Conservation (phyloP, 2,329 filamentous ascomycete genomes). For the Arthrobotrys megalospora region DNA sequence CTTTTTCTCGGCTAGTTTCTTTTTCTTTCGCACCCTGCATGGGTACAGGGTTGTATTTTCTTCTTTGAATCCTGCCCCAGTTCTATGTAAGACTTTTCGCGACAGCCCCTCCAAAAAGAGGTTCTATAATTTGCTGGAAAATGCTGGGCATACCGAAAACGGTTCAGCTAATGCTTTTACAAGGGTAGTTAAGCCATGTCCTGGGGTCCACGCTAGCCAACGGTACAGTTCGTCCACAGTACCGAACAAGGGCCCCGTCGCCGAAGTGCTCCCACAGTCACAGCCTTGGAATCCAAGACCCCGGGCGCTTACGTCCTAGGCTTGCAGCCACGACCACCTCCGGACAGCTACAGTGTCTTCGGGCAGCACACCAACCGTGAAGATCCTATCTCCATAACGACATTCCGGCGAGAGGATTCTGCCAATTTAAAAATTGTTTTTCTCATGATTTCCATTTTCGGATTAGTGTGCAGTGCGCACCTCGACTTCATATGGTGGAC, state of each 20-base stretch:
- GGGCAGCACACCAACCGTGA: slow-evolving; percentile 1
- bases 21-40: slow-evolving; percentile 27
- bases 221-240: slow-evolving; percentile 13
- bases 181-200: slow-evolving; percentile 33
- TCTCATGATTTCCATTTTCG: slow-evolving; percentile 44
- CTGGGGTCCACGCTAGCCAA: slow-evolving; percentile 25
- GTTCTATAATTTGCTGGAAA: slow-evolving; percentile 36
- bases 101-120: slow-evolving; percentile 47
- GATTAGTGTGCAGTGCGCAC: slow-evolving; percentile 10
- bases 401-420: slow-evolving; percentile 26
- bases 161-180: slow-evolving; percentile 3
- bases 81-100: slow-evolving; percentile 52
- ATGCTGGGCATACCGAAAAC: slow-evolving; percentile 46
- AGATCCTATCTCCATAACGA: slow-evolving; percentile 39
- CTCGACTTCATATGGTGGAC: slow-evolving; percentile 25
- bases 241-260: slow-evolving; percentile 32
- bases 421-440: slow-evolving; percentile 43
- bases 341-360: neutral
- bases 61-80: slow-evolving; percentile 27
- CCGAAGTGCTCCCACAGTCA: slow-evolving; percentile 6
- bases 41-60: slow-evolving; percentile 9
- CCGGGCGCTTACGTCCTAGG: slow-evolving; percentile 2
- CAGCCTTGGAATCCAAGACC: slow-evolving; percentile 4
- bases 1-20: slow-evolving; percentile 23
- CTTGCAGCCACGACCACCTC: neutral